Evolutionary conservation across 2,329 filamentous ascomycete species (phyloP).

Genomic region (Fusarium falciforme): DNA sequence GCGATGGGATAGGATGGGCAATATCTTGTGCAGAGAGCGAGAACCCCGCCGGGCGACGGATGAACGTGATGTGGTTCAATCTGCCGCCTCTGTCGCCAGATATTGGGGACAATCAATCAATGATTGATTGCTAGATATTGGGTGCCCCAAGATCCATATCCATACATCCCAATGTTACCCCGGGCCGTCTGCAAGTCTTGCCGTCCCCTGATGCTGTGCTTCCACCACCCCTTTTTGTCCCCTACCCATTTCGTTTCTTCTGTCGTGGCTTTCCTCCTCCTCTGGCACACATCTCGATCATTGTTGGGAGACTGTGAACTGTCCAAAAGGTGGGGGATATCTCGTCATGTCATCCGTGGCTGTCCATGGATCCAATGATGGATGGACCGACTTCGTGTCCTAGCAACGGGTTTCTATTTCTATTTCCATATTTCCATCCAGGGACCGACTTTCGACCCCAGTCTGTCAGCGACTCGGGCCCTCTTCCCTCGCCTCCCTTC

Average conservation of each 20-base stretch:
- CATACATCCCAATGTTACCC: slow-evolving; percentile 21
- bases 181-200: slow-evolving; percentile 25
- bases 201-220: slow-evolving; percentile 27
- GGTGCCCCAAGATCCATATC: background rate
- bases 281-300: slow-evolving; percentile 18
- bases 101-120: slow-evolving; percentile 4
- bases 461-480: slow-evolving; percentile 10
- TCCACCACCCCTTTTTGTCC: slow-evolving; percentile 17
- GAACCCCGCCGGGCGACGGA: background rate
- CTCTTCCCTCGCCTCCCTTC: slow-evolving; percentile 2
- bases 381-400: slow-evolving; percentile 1
- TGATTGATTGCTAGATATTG: slow-evolving; percentile 14
- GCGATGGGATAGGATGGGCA: background rate
- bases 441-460: background rate
- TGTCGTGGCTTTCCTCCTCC: slow-evolving; percentile 1
- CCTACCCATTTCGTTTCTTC: slow-evolving; percentile 23
- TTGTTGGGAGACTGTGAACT: slow-evolving; percentile 2
- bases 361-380: background rate
- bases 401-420: slow-evolving; percentile 25
- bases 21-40: background rate
- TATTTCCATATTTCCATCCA: slow-evolving; percentile 11
- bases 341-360: slow-evolving; percentile 16
- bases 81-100: slow-evolving; percentile 1
- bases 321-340: slow-evolving; percentile 15
- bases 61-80: background rate